A percentile compares a stretch with the other conserved stretches of the same genome.
These are phyloP conservation scores for Mortierella sp. DNA, from an alignment of 371 early-diverging fungal species.

Conservation along the genomic window DNA sequence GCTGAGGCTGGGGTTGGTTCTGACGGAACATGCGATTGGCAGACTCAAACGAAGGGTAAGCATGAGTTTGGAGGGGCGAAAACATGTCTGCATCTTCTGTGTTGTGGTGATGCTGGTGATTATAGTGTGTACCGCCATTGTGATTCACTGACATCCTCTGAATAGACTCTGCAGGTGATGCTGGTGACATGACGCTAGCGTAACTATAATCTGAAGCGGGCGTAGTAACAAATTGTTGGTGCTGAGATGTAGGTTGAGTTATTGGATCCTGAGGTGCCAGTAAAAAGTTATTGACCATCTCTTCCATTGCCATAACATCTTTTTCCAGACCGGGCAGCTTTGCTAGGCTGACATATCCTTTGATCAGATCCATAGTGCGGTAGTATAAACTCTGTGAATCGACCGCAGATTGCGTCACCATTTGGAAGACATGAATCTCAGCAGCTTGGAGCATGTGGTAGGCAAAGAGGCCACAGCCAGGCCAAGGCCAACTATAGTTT, in stretches of 20 bases:
- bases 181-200: slow-evolving; percentile 47
- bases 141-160: slow-evolving; percentile 40
- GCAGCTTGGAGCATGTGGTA: slow-evolving; percentile 57
- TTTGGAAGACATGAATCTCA: slow-evolving; percentile 55
- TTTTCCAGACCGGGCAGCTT: slow-evolving; percentile 47
- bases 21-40: slow-evolving; percentile 34
- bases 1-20: not conserved
- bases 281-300: slow-evolving; percentile 50
- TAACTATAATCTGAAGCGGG: slow-evolving; percentile 54
- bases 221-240: slow-evolving; percentile 38
- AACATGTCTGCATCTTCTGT: slow-evolving; percentile 49
- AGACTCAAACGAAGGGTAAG: slow-evolving; percentile 42
- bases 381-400: slow-evolving; percentile 46
- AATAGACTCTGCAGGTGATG: slow-evolving; percentile 42
- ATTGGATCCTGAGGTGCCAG: slow-evolving; percentile 29
- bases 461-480: slow-evolving; percentile 56
- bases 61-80: slow-evolving; percentile 43
- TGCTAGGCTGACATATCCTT: slow-evolving; percentile 53
- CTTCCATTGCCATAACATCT: slow-evolving; percentile 49
- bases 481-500: slow-evolving; percentile 57
- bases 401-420: slow-evolving; percentile 39
- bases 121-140: not conserved
- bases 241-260: slow-evolving; percentile 21
- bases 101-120: slow-evolving; percentile 11
- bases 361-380: slow-evolving; percentile 51